Base-by-base conservation (phyloP, 768 basidiomycete species). In the Tylopilus vinaceipallidus region DNA sequence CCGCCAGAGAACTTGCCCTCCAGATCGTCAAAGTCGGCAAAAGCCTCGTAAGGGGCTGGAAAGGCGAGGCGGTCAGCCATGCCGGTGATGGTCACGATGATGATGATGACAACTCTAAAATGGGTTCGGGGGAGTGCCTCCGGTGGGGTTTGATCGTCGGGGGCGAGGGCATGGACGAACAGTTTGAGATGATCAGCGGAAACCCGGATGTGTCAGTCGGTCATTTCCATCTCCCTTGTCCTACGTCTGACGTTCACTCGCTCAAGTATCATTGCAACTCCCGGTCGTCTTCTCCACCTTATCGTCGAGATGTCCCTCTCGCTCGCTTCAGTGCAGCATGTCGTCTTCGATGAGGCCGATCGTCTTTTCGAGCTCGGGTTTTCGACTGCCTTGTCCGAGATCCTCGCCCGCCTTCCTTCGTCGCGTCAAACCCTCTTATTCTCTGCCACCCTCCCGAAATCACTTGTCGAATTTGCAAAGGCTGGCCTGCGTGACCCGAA, bases 311-410 rank as follows among this genome's bases (percentile, higher is more conserved):
- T 98, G 95, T 89, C 88, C 54, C 73, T 97, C 42, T 92, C 95
- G 63, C 75, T 99, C 23, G 83, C 87, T 43, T 85, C 88, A 0
- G 76, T 95, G 6, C 84, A 95, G 70, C 92, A 90, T 52, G 83
- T 94, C 53, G 90, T 98, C 20, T 98, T 98, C 60, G 97, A 99
- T 63, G 97, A 99, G 71, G 97, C 97, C 0, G 97, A 99, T 68
- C 87, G 97, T 29, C 81, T 99, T 11, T 99, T 99, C 68, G 97
- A 99, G 65, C 91, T 98, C 84, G 97, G 97, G 24, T 99, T 99
- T 68, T 89, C 91, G 59, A 83, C 86, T 2, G 88, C 95, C 42
- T 78, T 99, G 30, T 86, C 84, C 45, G 95, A 98, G 70, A 95
- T 98, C 57, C 74, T 99, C 13, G 80, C 86, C 58, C 91, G 94